These are phyloP conservation scores for Sugiyamaella marilandica DNA, from an alignment of 805 yeast genomes.

Conservation along the genomic window DNA sequence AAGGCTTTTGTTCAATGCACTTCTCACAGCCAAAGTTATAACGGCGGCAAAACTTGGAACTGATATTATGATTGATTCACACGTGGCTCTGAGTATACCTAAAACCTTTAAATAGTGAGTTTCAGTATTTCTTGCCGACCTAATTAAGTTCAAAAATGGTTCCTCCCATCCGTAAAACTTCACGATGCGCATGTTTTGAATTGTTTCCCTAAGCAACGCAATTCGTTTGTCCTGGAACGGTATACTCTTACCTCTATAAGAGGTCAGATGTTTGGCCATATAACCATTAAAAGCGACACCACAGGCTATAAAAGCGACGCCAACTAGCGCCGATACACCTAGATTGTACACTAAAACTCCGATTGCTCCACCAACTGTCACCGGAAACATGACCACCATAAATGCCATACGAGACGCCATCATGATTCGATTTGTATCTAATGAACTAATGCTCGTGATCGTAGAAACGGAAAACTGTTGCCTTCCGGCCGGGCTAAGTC, in stretches of 20 bases:
- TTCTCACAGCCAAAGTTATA: conserved; percentile 47
- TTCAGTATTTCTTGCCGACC: conserved; percentile 52
- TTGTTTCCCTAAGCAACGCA: conserved; percentile 71
- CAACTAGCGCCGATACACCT: conserved; percentile 63
- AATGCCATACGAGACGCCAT: conserved; percentile 62
- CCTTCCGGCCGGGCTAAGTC: conserved; percentile 47
- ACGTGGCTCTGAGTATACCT: conserved; percentile 58
- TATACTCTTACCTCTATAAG: conserved; percentile 51
- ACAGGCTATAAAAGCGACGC: conserved; percentile 42
- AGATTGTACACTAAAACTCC: conserved; percentile 56
- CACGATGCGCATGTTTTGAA: conserved; percentile 72
- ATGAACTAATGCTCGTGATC: conserved; percentile 64
- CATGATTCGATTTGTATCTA: conserved; percentile 69
- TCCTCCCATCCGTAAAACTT: conserved; percentile 85
- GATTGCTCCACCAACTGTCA: conserved; percentile 52
- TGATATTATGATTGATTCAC: conserved; percentile 60
- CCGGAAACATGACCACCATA: conserved; percentile 53
- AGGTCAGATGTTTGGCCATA: conserved; percentile 35
- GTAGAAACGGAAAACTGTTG: conserved; percentile 55
- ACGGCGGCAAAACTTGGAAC: conserved; percentile 68
- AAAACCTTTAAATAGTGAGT: conserved; percentile 54
- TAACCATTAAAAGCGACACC: conserved; percentile 31
- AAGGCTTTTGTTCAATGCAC: conserved; percentile 38
- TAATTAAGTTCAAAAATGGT: conserved; percentile 55
- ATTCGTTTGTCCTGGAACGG: conserved; percentile 60